Conservation (phyloP, 176 grass and related monocot species). For the Aegilops umbellulata region DNA sequence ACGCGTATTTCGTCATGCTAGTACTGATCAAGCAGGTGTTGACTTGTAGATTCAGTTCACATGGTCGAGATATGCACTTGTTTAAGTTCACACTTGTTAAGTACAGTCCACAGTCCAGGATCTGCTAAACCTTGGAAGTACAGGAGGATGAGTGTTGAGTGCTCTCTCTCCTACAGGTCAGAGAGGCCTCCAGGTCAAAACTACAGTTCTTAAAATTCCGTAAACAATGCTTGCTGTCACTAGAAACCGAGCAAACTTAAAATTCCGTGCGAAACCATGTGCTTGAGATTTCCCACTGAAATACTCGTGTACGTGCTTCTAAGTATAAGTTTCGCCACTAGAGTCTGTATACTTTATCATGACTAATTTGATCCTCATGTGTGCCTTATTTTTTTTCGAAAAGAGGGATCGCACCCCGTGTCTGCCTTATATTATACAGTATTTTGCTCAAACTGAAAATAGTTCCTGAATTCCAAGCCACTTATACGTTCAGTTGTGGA, state of each 20-base stretch:
- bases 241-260: not conserved
- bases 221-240: constrained; percentile 5
- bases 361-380: not conserved
- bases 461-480: not conserved
- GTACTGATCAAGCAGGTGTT: not conserved
- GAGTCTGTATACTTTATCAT: not conserved
- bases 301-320: not conserved
- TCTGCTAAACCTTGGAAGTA: constrained; percentile 27
- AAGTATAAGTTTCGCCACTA: not conserved
- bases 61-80: not conserved
- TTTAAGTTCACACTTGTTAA: constrained; percentile 18
- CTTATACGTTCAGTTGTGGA: constrained; percentile 1
- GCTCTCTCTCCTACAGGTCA: constrained; percentile 21
- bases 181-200: constrained; percentile 16
- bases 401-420: not conserved
- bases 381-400: not conserved
- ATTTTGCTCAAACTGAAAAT: not conserved
- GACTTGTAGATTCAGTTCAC: constrained; percentile 28
- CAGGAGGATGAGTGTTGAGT: not conserved
- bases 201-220: constrained; percentile 1
- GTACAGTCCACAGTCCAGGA: not conserved
- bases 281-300: not conserved
- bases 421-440: not conserved
- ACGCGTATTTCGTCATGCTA: not conserved
- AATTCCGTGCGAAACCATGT: not conserved